Evolutionary conservation across 2,329 filamentous ascomycete species (phyloP).

Genomic region (Ustilaginoidea virens): DNA sequence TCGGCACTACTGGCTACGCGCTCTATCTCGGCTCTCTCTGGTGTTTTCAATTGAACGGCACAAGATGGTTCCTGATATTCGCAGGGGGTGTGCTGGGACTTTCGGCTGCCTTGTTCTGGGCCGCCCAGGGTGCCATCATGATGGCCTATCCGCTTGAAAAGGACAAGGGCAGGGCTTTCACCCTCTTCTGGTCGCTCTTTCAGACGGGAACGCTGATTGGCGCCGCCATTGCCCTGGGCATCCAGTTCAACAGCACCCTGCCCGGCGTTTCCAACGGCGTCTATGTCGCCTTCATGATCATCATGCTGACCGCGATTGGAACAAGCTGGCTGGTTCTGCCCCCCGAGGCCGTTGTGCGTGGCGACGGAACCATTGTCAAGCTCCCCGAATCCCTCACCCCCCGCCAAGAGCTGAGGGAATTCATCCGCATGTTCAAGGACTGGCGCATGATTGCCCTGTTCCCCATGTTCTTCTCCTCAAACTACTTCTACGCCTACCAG

Average conservation of each 20-base stretch:
- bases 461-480: constrained; percentile 70
- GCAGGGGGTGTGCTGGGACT: constrained; percentile 60
- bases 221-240: constrained; percentile 12
- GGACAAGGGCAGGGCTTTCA: constrained; percentile 76
- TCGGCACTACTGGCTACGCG: constrained; percentile 4
- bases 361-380: constrained; percentile 4
- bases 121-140: constrained; percentile 71
- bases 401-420: constrained; percentile 5
- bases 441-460: constrained; percentile 49
- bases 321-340: constrained; percentile 7
- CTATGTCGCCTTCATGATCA: constrained; percentile 4
- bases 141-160: constrained; percentile 75
- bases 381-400: constrained; percentile 5
- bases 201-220: constrained; percentile 83
- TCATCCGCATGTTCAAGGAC: constrained; percentile 8
- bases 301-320: constrained; percentile 7
- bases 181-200: constrained; percentile 90
- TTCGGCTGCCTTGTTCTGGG: constrained; percentile 67
- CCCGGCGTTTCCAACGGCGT: constrained; percentile 4
- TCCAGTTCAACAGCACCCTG: constrained; percentile 3
- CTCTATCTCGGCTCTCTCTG: constrained; percentile 5
- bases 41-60: constrained; percentile 4
- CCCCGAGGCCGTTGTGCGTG: constrained; percentile 6
- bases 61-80: constrained; percentile 30
- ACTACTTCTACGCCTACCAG: constrained; percentile 76